A percentile compares a stretch with the other conserved stretches of the same genome.
These are phyloP conservation scores for Tetradesmus lagerheimii DNA, from an alignment of 139 green algal species.

Conservation along the genomic window DNA sequence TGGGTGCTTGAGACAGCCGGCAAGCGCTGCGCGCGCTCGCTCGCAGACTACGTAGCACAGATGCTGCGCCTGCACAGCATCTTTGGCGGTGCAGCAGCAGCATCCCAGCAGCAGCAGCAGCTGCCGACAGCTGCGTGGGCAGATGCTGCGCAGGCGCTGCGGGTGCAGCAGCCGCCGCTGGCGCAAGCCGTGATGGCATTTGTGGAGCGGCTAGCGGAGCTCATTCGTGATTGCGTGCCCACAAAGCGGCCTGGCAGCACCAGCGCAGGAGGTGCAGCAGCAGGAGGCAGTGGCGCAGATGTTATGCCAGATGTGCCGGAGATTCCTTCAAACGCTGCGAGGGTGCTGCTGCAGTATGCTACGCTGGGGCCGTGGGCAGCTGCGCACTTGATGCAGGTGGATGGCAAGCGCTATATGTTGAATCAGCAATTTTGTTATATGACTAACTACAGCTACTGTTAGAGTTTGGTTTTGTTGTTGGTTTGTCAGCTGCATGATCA, in stretches of 20 bases:
- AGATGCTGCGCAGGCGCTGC: background rate
- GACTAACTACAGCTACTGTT: no score
- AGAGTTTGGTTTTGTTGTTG: no score
- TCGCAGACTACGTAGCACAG: background rate
- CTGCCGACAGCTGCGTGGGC: background rate
- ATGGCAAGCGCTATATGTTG: background rate
- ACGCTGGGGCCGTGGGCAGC: constrained; percentile 17
- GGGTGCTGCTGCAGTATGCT: constrained; percentile 1
- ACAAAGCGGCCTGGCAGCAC: background rate
- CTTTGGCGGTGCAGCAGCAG: background rate
- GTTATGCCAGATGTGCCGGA: background rate
- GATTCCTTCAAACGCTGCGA: background rate
- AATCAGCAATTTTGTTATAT: no score
- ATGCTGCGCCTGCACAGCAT: background rate
- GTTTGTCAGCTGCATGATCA: no score
- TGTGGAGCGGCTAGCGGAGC: background rate
- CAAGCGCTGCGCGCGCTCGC: background rate
- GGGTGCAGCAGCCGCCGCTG: constrained; percentile 1
- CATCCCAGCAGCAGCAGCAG: background rate
- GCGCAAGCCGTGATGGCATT: constrained; percentile 5
- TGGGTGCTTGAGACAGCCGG: constrained; percentile 15
- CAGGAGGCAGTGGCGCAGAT: background rate
- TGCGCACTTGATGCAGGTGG: constrained; percentile 39
- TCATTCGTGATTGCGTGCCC: constrained; percentile 12
- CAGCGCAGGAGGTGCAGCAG: background rate